Conservation (phyloP, 2,329 filamentous ascomycete species). For the Thermoascus crustaceus region DNA sequence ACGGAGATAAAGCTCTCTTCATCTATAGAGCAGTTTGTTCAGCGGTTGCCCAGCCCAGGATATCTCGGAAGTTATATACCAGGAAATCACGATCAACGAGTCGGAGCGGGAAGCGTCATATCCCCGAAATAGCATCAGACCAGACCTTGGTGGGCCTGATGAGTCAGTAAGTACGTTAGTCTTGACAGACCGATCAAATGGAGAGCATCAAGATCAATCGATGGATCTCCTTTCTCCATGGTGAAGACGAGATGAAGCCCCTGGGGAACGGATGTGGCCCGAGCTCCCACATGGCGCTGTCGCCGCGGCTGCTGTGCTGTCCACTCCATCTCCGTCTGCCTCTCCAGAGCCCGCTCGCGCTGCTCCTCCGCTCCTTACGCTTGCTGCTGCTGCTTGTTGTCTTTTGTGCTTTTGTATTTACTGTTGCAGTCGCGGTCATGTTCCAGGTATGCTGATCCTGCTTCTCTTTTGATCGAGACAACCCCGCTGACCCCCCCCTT, state of each 20-base stretch:
- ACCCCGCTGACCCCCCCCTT: background rate
- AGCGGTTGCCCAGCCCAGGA: too few species aligned
- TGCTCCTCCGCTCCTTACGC: slow-evolving; percentile 7
- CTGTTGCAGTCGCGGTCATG: slow-evolving; percentile 19
- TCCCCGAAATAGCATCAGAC: too few species aligned
- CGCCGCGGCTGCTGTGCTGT: background rate
- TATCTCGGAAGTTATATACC: too few species aligned
- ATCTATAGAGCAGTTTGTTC: too few species aligned
- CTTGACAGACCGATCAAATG: too few species aligned
- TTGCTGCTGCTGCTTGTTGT: slow-evolving; percentile 7
- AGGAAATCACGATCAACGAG: too few species aligned
- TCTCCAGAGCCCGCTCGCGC: background rate
- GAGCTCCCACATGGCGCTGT: slow-evolving; percentile 2
- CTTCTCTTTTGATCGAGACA: background rate
- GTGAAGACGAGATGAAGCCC: too few species aligned
- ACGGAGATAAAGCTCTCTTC: too few species aligned
- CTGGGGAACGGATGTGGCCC: slow-evolving; percentile 2
- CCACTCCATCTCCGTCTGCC: background rate
- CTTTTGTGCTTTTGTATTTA: slow-evolving; percentile 8
- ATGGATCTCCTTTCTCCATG: slow-evolving; percentile 17
- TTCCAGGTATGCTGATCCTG: slow-evolving; percentile 20
- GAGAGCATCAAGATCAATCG: slow-evolving; percentile 18
- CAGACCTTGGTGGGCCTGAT: too few species aligned
- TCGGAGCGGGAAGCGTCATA: too few species aligned
- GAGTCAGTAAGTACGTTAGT: too few species aligned